Evolutionary conservation across 805 yeast genomes (phyloP).

Genomic region (Candida taoyuanica): DNA sequence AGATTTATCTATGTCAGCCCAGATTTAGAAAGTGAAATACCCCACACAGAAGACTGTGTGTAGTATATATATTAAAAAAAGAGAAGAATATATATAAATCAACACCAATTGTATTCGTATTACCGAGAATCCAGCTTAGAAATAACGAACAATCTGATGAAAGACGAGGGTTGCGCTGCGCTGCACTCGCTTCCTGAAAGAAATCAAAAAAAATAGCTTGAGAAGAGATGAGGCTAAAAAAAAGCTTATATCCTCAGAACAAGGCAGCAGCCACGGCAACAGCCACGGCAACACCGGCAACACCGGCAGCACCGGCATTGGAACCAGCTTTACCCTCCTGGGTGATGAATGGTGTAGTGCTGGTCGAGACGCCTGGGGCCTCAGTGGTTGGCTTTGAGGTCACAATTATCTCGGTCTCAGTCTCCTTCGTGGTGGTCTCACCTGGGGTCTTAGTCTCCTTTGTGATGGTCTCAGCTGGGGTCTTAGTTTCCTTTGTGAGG

Average conservation of each 20-base stretch:
- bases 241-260: not conserved
- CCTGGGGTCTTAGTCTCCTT: no score
- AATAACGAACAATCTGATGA: not conserved
- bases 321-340: not conserved
- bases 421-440: no score
- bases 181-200: no score
- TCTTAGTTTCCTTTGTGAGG: no score
- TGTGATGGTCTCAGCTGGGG: slow-evolving; percentile 2
- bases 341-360: slow-evolving; percentile 1
- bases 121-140: not conserved
- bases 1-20: no score
- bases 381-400: no score
- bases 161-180: no score
- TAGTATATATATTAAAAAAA: not conserved
- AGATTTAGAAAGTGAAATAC: not conserved
- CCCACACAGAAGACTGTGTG: slow-evolving; percentile 1
- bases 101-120: no score
- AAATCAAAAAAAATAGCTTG: no score
- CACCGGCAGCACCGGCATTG: slow-evolving; percentile 1
- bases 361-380: no score
- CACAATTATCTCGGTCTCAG: no score
- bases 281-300: slow-evolving; percentile 1
- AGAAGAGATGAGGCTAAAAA: not conserved
- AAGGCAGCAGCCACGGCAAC: slow-evolving; percentile 2
- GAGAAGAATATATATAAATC: no score